These are phyloP conservation scores for Saccharomyces hybrid DNA, from an alignment of 1,139 yeast genomes.

Conservation along the genomic window DNA sequence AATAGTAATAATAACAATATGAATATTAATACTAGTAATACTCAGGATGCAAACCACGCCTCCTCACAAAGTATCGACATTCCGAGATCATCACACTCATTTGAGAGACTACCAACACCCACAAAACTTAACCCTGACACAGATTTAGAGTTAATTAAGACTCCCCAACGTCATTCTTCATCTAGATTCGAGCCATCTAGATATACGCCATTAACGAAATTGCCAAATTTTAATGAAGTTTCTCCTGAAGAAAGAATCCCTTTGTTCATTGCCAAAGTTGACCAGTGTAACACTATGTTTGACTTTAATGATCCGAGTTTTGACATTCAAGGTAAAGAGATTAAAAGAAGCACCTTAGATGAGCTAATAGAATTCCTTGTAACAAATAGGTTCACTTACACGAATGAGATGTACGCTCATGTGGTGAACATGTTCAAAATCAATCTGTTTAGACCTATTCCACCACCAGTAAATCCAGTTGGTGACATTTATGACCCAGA, in stretches of 20 bases:
- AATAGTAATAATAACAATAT: slow-evolving; percentile 2
- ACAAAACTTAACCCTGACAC: slow-evolving; percentile 37
- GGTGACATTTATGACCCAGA: slow-evolving; percentile 97
- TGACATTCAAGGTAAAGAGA: slow-evolving; percentile 87
- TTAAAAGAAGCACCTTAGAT: slow-evolving; percentile 76
- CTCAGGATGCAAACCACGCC: slow-evolving; percentile 9
- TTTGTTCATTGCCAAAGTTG: slow-evolving; percentile 77
- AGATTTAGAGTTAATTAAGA: slow-evolving; percentile 51
- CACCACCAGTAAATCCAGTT: slow-evolving; percentile 95
- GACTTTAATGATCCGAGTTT: slow-evolving; percentile 91
- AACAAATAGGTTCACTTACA: slow-evolving; percentile 70
- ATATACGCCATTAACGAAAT: slow-evolving; percentile 66
- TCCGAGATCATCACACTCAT: slow-evolving; percentile 40
- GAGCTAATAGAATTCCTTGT: slow-evolving; percentile 86
- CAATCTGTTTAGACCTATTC: slow-evolving; percentile 89
- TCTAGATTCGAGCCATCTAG: slow-evolving; percentile 82
- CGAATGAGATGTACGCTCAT: slow-evolving; percentile 84
- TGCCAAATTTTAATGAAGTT: slow-evolving; percentile 88
- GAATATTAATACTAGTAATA: background rate
- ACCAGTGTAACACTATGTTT: slow-evolving; percentile 90
- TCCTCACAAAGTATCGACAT: slow-evolving; percentile 33
- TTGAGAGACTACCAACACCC: slow-evolving; percentile 39
- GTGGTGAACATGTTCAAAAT: slow-evolving; percentile 85
- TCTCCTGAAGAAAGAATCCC: slow-evolving; percentile 78
- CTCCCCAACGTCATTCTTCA: slow-evolving; percentile 91